Conservation (phyloP, 352 stramenopile species). For the Globisporangium cederbergense region DNA sequence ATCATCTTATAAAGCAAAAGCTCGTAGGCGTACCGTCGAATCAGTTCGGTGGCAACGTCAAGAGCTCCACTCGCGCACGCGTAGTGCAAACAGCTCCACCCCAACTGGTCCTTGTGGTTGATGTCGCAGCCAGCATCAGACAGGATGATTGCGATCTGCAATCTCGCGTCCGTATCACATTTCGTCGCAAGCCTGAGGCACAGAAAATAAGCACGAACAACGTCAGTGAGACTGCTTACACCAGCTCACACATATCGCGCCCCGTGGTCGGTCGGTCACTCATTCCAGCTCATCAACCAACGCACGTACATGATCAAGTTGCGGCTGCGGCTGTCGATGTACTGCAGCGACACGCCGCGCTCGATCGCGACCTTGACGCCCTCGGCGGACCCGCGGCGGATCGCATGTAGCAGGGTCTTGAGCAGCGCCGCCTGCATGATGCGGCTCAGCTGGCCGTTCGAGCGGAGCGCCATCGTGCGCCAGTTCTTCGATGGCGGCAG, state of each 20-base stretch:
- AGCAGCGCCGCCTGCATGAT: constrained; percentile 81
- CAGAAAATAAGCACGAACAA: not conserved
- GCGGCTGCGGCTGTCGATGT: constrained; percentile 69
- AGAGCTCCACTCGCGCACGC: constrained; percentile 71
- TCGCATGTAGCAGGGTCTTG: constrained; percentile 81
- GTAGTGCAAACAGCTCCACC: constrained; percentile 86
- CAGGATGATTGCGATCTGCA: constrained; percentile 84
- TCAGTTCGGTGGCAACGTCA: constrained; percentile 71
- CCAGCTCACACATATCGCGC: not conserved
- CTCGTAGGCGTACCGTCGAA: constrained; percentile 38
- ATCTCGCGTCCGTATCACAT: constrained; percentile 74
- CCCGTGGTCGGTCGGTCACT: not conserved
- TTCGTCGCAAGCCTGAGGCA: constrained; percentile 59
- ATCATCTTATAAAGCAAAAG: not conserved
- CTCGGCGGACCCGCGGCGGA: constrained; percentile 73
- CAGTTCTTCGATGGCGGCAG: constrained; percentile 42
- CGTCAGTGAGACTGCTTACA: not conserved
- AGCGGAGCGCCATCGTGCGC: constrained; percentile 46
- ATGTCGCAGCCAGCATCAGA: constrained; percentile 82
- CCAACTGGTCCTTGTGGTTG: constrained; percentile 78
- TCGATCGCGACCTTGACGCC: constrained; percentile 85
- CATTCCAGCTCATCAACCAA: not conserved
- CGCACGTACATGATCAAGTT: constrained; percentile 84
- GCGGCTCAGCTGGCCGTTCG: constrained; percentile 63
- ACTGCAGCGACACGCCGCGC: constrained; percentile 68